Percentiles rank a stretch among this genome's conserved stretches.
phyloP scores from a whole-genome alignment of 345 rosid genomes.

The Camelina neglecta region DNA sequence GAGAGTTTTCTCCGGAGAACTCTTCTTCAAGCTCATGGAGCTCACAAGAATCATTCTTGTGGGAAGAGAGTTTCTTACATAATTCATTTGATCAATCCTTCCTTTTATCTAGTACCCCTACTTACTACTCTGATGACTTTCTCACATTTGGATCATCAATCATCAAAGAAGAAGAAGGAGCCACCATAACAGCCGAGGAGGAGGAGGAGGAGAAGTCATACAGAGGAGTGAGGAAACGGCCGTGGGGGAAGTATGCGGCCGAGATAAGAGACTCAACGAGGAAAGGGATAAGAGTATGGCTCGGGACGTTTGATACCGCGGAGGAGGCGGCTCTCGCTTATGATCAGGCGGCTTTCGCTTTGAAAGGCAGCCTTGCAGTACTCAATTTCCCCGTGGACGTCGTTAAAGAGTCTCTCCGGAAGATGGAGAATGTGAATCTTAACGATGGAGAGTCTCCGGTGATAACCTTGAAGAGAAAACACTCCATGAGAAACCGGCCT shows the following conservation, averaged over 20 bases:
- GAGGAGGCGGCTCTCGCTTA: slow-evolving; percentile 83
- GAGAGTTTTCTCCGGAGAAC: slow-evolving; percentile 38
- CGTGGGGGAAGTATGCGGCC: slow-evolving; percentile 82
- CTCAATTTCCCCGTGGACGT: slow-evolving; percentile 61
- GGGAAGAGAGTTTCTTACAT: slow-evolving; percentile 52
- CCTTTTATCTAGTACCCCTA: slow-evolving; percentile 48
- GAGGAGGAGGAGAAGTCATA: slow-evolving; percentile 41
- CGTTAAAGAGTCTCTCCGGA: slow-evolving; percentile 56
- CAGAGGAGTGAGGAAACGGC: slow-evolving; percentile 77
- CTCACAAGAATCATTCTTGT: slow-evolving; percentile 55
- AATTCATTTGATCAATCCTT: slow-evolving; percentile 38
- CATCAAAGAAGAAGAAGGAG: slow-evolving; percentile 43
- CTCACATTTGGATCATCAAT: slow-evolving; percentile 39
- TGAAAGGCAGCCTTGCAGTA: slow-evolving; percentile 58
- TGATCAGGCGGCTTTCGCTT: slow-evolving; percentile 74
- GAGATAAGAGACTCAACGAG: slow-evolving; percentile 77
- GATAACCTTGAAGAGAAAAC: slow-evolving; percentile 60
- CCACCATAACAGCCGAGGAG: slow-evolving; percentile 39
- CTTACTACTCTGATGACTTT: slow-evolving; percentile 55
- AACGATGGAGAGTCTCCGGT: slow-evolving; percentile 70
- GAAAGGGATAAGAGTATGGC: slow-evolving; percentile 74
- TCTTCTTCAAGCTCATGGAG: slow-evolving; percentile 45
- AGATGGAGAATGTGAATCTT: slow-evolving; percentile 49
- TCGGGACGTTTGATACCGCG: slow-evolving; percentile 71
- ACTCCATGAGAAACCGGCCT: slow-evolving; percentile 55